Evolutionary conservation across 192 early-diverging fungal species (phyloP).

Genomic region (Umbelopsis ramanniana): DNA sequence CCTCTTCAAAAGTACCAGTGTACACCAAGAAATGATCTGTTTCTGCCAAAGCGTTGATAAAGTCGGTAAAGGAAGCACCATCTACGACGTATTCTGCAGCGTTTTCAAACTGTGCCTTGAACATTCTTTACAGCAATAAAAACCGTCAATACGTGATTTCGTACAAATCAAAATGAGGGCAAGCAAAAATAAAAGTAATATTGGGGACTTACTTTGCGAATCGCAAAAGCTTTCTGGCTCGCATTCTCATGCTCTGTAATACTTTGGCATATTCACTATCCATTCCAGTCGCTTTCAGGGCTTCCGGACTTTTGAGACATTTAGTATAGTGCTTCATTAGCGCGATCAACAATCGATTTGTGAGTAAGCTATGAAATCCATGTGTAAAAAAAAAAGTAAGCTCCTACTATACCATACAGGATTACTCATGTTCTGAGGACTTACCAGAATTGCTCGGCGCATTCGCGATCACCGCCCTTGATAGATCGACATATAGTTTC

Average conservation of each 20-base stretch:
- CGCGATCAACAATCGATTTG: slow-evolving; percentile 48
- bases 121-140: slow-evolving; percentile 38
- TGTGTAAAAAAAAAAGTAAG: not conserved
- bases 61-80: slow-evolving; percentile 52
- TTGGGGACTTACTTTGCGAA: slow-evolving; percentile 57
- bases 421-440: slow-evolving; percentile 30
- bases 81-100: slow-evolving; percentile 77
- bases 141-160: slow-evolving; percentile 1
- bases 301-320: slow-evolving; percentile 43
- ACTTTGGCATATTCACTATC: slow-evolving; percentile 63
- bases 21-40: slow-evolving; percentile 78
- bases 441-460: slow-evolving; percentile 79
- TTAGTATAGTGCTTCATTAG: slow-evolving; percentile 54
- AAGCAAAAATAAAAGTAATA: not conserved
- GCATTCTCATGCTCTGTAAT: slow-evolving; percentile 65
- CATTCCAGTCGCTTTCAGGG: slow-evolving; percentile 43
- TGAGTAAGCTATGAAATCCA: slow-evolving; percentile 47
- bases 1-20: slow-evolving; percentile 68
- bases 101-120: slow-evolving; percentile 67
- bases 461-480: slow-evolving; percentile 74
- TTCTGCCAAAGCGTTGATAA: slow-evolving; percentile 67
- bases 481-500: slow-evolving; percentile 67
- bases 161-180: not conserved
- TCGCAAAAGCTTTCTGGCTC: slow-evolving; percentile 64
- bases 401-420: not conserved